Base-by-base conservation (phyloP, 345 rosid species). In the Brassica carinata region DNA sequence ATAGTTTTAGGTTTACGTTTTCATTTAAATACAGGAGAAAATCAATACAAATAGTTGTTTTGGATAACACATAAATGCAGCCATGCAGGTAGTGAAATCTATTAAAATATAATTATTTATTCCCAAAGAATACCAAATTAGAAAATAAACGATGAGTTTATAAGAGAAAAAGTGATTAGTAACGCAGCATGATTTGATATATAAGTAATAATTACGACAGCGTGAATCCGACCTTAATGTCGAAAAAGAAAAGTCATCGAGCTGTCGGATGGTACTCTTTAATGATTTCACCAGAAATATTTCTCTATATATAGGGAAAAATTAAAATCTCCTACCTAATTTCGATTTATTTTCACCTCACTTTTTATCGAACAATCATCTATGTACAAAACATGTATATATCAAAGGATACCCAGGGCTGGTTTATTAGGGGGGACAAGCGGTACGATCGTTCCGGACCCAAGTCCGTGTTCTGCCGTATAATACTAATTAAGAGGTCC, bases 211-310 rank as follows among this genome's bases (percentile, higher is more conserved):
- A 80, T 75, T 70, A 81, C 65, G 83, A 81, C 76, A 70, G 67
- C 76, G 30, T 80, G 83, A 80, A 53, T 68, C 59, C 53, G 72
- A 76, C 77, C 84, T 76, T 71, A 66, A 43, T 43, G 84, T 71
- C 77, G 77, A 71, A 76, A 81, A 76, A 81, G 83, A 75, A 79
- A 81, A 76, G 77, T 65, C 68, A 76, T 65, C 68, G 81, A 81
- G 84, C 84, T 81, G 84, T 76, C 84, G 77, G 80, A 72, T 81
- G 77, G 45, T 71, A 71, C 84, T 72, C 73, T 81, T 81, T 72
- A 76, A 76, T 81, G 77, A 81, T 66, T 76, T 76, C 84, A 76
- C 77, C 81, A 76, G 64, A 71, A 76, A 65, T n/a, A 66, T 71
- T 76, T 71, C 71, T 71, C 57, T 15, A 33, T 8, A 34, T 34